These are phyloP conservation scores for Rhodotorula sphaerocarpa DNA, from an alignment of 768 basidiomycete genomes.

Conservation along the genomic window DNA sequence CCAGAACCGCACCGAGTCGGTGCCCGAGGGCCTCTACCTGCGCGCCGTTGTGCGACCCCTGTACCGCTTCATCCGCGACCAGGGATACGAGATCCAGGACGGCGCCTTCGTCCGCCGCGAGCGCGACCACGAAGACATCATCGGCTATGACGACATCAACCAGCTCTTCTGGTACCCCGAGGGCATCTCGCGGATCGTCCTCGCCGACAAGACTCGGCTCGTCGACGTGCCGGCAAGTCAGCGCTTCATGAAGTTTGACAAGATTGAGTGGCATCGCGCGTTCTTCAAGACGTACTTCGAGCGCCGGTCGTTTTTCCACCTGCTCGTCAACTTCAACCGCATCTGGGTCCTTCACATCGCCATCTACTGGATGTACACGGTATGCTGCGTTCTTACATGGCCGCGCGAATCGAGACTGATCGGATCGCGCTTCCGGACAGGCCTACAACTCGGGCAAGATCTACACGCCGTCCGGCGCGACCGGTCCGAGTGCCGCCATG, in stretches of 20 bases:
- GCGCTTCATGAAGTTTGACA: conserved; percentile 93
- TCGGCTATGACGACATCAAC: conserved; percentile 98
- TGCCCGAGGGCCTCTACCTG: conserved; percentile 91
- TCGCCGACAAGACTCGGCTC: conserved; percentile 83
- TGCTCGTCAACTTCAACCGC: conserved; percentile 98
- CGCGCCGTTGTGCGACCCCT: conserved; percentile 82
- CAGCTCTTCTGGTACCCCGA: conserved; percentile 99
- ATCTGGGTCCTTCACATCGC: conserved; percentile 98
- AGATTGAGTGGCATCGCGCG: conserved; percentile 88
- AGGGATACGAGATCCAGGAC: conserved; percentile 92
- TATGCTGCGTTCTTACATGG: too few species aligned
- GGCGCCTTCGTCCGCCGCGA: conserved; percentile 90
- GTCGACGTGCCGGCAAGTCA: conserved; percentile 84
- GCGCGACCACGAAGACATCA: conserved; percentile 83
- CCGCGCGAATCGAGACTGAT: not conserved
- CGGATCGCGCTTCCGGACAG: conserved; percentile 3
- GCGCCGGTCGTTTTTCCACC: conserved; percentile 89
- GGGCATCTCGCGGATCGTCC: conserved; percentile 82
- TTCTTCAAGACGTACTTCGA: conserved; percentile 99
- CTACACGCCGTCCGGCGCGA: conserved; percentile 51
- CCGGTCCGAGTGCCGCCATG: conserved; percentile 62
- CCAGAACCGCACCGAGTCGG: conserved; percentile 80
- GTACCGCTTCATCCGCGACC: conserved; percentile 93
- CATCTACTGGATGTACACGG: conserved; percentile 89
- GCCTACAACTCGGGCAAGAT: conserved; percentile 83